phyloP scores from a whole-genome alignment of 1,284 basidiomycete genomes.

The Ganoderma sinense region DNA sequence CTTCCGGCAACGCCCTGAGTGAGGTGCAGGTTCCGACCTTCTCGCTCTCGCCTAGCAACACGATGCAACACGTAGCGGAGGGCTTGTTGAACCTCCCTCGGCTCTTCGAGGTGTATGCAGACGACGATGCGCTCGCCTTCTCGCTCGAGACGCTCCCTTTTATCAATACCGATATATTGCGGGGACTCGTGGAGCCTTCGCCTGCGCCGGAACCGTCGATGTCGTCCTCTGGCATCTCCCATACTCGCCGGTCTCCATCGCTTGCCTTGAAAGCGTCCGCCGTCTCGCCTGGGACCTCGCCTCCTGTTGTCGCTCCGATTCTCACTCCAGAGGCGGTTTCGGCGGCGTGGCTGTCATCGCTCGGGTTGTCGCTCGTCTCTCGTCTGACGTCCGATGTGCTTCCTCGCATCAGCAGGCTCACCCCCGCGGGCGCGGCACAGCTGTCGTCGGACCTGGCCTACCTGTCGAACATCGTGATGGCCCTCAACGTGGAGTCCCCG shows the following conservation, averaged over 20 bases:
- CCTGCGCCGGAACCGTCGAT: conserved; percentile 34
- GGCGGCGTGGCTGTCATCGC: conserved; percentile 88
- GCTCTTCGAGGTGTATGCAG: conserved; percentile 93
- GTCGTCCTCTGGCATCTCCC: conserved; percentile 41
- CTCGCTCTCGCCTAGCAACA: conserved; percentile 90
- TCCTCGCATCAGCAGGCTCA: conserved; percentile 66
- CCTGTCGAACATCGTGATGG: conserved; percentile 89
- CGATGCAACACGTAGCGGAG: conserved; percentile 90
- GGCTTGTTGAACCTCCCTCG: conserved; percentile 92
- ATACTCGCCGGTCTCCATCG: conserved; percentile 40
- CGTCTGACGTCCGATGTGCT: conserved; percentile 76
- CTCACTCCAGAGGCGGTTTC: conserved; percentile 81
- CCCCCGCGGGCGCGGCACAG: conserved; percentile 78
- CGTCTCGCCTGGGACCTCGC: conserved; percentile 23
- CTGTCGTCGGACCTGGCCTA: conserved; percentile 90
- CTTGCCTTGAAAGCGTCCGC: conserved; percentile 44
- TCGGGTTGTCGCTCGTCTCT: conserved; percentile 82
- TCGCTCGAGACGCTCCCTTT: conserved; percentile 85
- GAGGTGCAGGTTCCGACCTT: conserved; percentile 92
- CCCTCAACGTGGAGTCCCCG: conserved; percentile 86
- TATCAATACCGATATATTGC: conserved; percentile 66
- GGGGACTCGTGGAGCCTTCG: conserved; percentile 50
- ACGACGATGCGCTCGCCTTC: conserved; percentile 91
- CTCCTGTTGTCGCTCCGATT: conserved; percentile 36
- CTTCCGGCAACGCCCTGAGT: conserved; percentile 49